Conservation (phyloP, 768 basidiomycete genomes). For the Tephrocybe sp. region DNA sequence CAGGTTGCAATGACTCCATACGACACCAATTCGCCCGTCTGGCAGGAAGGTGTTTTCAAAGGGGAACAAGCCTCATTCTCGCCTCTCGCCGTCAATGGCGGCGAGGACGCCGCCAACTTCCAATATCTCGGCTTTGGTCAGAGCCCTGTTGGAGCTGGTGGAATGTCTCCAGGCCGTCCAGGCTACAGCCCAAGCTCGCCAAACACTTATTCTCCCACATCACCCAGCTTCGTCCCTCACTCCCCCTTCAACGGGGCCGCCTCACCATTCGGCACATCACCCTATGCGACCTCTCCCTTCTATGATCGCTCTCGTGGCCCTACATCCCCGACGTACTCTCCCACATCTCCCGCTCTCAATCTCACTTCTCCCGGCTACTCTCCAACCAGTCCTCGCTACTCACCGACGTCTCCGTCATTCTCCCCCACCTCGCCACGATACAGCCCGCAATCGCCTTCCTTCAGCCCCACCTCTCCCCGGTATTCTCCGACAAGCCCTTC, state of each 20-base stretch:
- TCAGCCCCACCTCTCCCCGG: conserved; percentile 85
- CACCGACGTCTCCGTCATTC: conserved; percentile 81
- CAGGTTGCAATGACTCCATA: conserved; percentile 97
- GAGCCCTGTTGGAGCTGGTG: conserved; percentile 79
- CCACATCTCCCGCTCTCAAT: conserved; percentile 81
- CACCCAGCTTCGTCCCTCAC: conserved; percentile 79
- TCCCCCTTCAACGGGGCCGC: conserved; percentile 82
- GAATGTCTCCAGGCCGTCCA: conserved; percentile 85
- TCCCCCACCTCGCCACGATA: conserved; percentile 84
- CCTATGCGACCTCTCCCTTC: conserved; percentile 84
- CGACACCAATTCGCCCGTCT: conserved; percentile 85
- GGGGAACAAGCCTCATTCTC: conserved; percentile 92
- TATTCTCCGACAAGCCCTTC: conserved; percentile 90
- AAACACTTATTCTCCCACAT: conserved; percentile 84
- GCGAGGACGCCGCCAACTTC: conserved; percentile 80
- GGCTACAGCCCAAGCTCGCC: conserved; percentile 93
- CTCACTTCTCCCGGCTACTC: conserved; percentile 83
- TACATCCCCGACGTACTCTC: conserved; percentile 85
- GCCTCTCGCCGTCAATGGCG: conserved; percentile 84
- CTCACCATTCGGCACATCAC: conserved; percentile 78
- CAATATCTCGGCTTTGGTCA: conserved; percentile 74
- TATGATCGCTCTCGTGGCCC: conserved; percentile 58
- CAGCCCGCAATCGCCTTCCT: conserved; percentile 87
- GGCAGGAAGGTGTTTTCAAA: conserved; percentile 73
- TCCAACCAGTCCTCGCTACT: conserved; percentile 83